A percentile compares a stretch with the other conserved stretches of the same genome.
These are phyloP conservation scores for Ceratobasidium sp. DNA, from an alignment of 1,284 basidiomycete genomes.

Conservation along the genomic window DNA sequence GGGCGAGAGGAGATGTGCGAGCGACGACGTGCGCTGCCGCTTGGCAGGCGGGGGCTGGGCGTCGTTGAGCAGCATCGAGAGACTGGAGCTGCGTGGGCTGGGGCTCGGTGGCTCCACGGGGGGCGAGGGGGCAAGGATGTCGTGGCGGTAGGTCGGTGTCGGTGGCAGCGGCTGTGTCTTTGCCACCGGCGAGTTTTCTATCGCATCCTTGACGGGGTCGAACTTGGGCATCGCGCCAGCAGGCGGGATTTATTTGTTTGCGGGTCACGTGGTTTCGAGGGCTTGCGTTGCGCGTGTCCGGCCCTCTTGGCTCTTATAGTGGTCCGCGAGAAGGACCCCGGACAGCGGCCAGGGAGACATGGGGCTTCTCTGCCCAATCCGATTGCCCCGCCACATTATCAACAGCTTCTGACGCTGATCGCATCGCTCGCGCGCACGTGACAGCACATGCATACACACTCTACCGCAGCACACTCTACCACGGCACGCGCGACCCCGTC, in stretches of 20 bases:
- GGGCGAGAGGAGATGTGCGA: constrained; percentile 26
- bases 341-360: background rate
- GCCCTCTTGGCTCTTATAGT: background rate
- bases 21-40: constrained; percentile 19
- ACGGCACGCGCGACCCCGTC: constrained; percentile 39
- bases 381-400: background rate
- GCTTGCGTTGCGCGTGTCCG: background rate
- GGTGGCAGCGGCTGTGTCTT: background rate
- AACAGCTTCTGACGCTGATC: background rate
- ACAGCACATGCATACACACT: background rate
- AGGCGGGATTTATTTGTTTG: constrained; percentile 23
- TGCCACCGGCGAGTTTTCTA: constrained; percentile 19
- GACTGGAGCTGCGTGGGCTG: constrained; percentile 16
- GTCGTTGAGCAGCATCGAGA: constrained; percentile 39
- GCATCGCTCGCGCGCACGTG: background rate
- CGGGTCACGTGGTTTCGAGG: constrained; percentile 7
- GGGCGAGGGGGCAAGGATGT: constrained; percentile 25
- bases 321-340: background rate
- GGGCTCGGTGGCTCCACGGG: constrained; percentile 30
- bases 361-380: constrained; percentile 4
- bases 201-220: constrained; percentile 20
- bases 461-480: too few species aligned
- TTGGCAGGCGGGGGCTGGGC: constrained; percentile 3
- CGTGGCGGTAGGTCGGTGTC: constrained; percentile 10
- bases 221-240: constrained; percentile 13